Conservation (phyloP, 257 asterid species). For the Rauvolfia tetraphylla region DNA sequence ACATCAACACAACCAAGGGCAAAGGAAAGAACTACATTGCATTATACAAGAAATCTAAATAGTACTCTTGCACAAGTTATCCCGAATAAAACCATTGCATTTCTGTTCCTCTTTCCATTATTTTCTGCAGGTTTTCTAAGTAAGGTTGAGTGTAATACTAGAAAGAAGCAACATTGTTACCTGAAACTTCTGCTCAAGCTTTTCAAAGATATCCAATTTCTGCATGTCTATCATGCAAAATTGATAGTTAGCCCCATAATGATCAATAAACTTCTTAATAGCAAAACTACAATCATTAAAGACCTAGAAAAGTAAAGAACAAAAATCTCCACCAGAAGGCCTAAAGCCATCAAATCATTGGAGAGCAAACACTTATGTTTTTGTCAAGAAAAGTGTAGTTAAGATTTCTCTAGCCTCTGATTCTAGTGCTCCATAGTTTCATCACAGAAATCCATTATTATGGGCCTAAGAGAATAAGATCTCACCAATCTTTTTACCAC, state of each 20-base stretch:
- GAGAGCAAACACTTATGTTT: not conserved
- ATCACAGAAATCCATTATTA: not conserved
- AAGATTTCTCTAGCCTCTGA: not conserved
- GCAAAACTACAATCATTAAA: not conserved
- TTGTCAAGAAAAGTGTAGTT: not conserved
- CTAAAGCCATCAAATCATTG: not conserved
- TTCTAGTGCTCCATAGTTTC: not conserved
- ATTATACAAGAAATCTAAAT: constrained; percentile 1
- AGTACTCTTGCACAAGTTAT: not conserved
- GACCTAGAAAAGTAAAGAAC: not conserved
- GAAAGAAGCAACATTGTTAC: constrained; percentile 22
- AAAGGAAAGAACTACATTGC: not conserved
- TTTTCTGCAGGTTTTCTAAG: not conserved
- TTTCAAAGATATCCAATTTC: constrained; percentile 51
- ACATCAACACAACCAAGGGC: constrained; percentile 1
- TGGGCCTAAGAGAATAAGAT: not conserved
- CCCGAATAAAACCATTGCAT: not conserved
- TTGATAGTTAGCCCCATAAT: constrained; percentile 7
- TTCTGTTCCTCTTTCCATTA: not conserved
- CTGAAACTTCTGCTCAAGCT: constrained; percentile 43
- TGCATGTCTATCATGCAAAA: constrained; percentile 31
- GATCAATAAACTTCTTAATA: not conserved
- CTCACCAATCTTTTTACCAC: not conserved
- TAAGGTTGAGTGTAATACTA: not conserved
- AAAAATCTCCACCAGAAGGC: not conserved